phyloP scores from a whole-genome alignment of 2,329 filamentous ascomycete species.

The Aspergillus sp. region DNA sequence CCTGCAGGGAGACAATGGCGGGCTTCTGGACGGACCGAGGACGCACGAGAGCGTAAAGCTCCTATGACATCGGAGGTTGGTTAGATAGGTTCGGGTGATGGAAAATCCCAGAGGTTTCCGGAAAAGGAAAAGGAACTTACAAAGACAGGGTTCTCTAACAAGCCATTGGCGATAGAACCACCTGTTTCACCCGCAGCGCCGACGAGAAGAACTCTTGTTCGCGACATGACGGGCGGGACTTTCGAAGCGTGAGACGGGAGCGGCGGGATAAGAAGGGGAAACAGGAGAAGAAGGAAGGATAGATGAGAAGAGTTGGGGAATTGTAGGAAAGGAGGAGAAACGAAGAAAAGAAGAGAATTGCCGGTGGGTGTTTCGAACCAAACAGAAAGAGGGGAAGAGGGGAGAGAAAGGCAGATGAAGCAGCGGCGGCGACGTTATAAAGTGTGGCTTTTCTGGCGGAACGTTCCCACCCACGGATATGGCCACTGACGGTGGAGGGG shows the following conservation, averaged over 20 bases:
- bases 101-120: slow-evolving; percentile 11
- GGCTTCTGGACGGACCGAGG: slow-evolving; percentile 42
- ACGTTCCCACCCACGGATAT: no score
- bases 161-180: slow-evolving; percentile 30
- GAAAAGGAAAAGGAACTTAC: slow-evolving; percentile 9
- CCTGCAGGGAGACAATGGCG: slow-evolving; percentile 32
- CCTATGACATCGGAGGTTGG: slow-evolving; percentile 22
- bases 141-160: slow-evolving; percentile 23
- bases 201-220: slow-evolving; percentile 30
- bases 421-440: background rate
- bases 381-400: slow-evolving; percentile 25
- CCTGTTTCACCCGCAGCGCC: slow-evolving; percentile 35
- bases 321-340: slow-evolving; percentile 7
- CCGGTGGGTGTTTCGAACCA: slow-evolving; percentile 1
- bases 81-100: slow-evolving; percentile 2
- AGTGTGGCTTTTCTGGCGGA: background rate
- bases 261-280: slow-evolving; percentile 1
- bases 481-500: no score
- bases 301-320: slow-evolving; percentile 2
- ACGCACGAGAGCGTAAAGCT: slow-evolving; percentile 43
- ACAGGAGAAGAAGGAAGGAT: slow-evolving; percentile 6
- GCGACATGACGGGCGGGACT: slow-evolving; percentile 21
- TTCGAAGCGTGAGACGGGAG: background rate
- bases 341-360: slow-evolving; percentile 14
- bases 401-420: slow-evolving; percentile 3